Percentiles rank a stretch among this genome's conserved stretches.
These are phyloP conservation scores for Lophiotrema nucula DNA, from an alignment of 495 filamentous ascomycete species.

Conservation along the genomic window DNA sequence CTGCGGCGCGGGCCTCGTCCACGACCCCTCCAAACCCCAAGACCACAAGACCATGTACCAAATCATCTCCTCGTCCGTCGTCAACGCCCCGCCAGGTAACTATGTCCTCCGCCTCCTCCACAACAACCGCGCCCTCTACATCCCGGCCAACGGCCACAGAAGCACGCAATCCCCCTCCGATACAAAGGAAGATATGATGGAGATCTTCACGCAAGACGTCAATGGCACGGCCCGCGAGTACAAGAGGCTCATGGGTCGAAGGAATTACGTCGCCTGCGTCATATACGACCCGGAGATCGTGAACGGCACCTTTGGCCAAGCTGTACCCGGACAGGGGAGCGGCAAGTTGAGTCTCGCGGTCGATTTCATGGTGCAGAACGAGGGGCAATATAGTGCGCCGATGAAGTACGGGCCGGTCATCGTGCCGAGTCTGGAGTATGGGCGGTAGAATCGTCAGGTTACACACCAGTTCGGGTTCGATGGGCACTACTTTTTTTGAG, in stretches of 20 bases:
- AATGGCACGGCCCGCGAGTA: slow-evolving; percentile 75
- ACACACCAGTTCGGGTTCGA: neutral
- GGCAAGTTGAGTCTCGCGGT: slow-evolving; percentile 85
- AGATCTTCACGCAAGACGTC: slow-evolving; percentile 92
- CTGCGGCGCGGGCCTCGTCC: slow-evolving; percentile 88
- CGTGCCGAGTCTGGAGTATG: slow-evolving; percentile 88
- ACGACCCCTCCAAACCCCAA: slow-evolving; percentile 83
- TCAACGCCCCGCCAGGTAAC: slow-evolving; percentile 77
- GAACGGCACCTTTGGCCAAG: slow-evolving; percentile 52
- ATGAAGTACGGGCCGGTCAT: slow-evolving; percentile 98
- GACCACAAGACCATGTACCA: slow-evolving; percentile 99
- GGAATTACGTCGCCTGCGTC: slow-evolving; percentile 93
- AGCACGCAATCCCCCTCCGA: slow-evolving; percentile 66
- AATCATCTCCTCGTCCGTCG: slow-evolving; percentile 85
- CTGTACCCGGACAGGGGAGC: slow-evolving; percentile 43
- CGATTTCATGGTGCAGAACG: slow-evolving; percentile 96
- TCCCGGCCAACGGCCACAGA: slow-evolving; percentile 87
- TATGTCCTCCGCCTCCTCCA: slow-evolving; percentile 92
- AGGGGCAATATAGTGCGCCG: slow-evolving; percentile 71
- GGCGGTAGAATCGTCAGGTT: slow-evolving; percentile 53
- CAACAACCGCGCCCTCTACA: slow-evolving; percentile 83
- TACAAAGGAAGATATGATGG: slow-evolving; percentile 99
- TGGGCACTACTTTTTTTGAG: neutral
- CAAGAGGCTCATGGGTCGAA: slow-evolving; percentile 83
- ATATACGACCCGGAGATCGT: slow-evolving; percentile 86